phyloP scores from a whole-genome alignment of 805 yeast species.

The Kazachstania kunashirensis region DNA sequence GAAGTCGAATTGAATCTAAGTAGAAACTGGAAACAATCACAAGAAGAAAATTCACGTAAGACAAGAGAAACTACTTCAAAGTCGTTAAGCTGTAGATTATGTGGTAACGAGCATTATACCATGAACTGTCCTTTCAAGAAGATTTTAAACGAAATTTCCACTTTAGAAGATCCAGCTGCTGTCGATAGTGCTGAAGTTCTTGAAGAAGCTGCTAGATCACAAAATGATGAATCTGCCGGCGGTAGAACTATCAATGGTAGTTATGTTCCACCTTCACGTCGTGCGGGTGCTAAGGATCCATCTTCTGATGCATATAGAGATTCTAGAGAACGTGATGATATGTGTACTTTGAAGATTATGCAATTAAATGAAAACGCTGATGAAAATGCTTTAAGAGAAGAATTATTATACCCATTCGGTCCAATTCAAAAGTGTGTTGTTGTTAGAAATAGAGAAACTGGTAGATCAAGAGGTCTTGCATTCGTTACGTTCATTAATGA shows the following conservation, averaged over 20 bases:
- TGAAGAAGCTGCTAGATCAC: constrained; percentile 24
- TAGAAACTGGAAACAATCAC: constrained; percentile 67
- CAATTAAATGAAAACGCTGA: constrained; percentile 80
- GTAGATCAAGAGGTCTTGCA: constrained; percentile 91
- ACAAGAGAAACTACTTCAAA: constrained; percentile 35
- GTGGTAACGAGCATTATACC: constrained; percentile 92
- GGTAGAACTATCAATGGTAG: constrained; percentile 31
- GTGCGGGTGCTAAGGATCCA: constrained; percentile 35
- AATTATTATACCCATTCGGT: constrained; percentile 60
- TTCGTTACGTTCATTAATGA: constrained; percentile 73
- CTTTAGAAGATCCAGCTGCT: constrained; percentile 30
- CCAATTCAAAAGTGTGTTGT: constrained; percentile 66
- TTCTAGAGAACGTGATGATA: constrained; percentile 65
- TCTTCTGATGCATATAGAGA: constrained; percentile 34
- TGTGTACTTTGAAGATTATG: constrained; percentile 79
- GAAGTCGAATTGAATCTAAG: constrained; percentile 67
- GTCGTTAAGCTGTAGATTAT: constrained; percentile 67
- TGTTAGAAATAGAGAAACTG: constrained; percentile 86
- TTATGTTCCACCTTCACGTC: constrained; percentile 55
- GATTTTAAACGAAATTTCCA: constrained; percentile 50
- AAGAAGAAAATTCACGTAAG: constrained; percentile 53
- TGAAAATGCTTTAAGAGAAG: constrained; percentile 68
- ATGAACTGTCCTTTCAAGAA: constrained; percentile 93
- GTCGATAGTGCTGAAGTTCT: constrained; percentile 28
- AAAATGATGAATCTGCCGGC: constrained; percentile 25